These are phyloP conservation scores for Dichotomopilus funicola DNA, from an alignment of 2,329 filamentous ascomycete species.

Conservation along the genomic window DNA sequence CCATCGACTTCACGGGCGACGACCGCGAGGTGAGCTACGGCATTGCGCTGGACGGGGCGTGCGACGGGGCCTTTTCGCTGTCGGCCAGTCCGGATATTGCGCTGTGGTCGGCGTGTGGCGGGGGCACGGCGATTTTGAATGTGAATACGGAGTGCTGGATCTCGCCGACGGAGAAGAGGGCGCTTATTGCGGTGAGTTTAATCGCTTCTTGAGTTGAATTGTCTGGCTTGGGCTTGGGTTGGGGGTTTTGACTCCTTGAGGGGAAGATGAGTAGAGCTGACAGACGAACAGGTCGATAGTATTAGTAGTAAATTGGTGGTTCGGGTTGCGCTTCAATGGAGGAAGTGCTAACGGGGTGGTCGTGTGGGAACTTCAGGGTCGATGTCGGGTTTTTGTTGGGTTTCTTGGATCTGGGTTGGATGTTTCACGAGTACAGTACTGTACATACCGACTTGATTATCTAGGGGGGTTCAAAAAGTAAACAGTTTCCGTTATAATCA, in stretches of 20 bases:
- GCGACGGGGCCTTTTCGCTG: conserved; percentile 14
- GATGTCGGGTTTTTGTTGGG: too few species aligned
- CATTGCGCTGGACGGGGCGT: conserved; percentile 6
- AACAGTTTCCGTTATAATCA: too few species aligned
- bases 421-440: too few species aligned
- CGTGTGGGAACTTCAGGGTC: too few species aligned
- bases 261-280: neutral
- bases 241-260: too few species aligned
- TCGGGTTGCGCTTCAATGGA: conserved; percentile 1
- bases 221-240: too few species aligned
- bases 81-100: conserved; percentile 11
- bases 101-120: conserved; percentile 15
- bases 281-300: conserved; percentile 10
- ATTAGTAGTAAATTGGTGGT: conserved; percentile 12
- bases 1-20: conserved; percentile 18
- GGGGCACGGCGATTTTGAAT: conserved; percentile 13
- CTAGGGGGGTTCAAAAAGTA: too few species aligned
- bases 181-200: conserved; percentile 14
- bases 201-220: too few species aligned
- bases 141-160: conserved; percentile 12
- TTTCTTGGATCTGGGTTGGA: too few species aligned
- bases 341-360: neutral
- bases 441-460: too few species aligned
- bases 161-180: conserved; percentile 5
- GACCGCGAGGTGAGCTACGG: conserved; percentile 1